Evolutionary conservation across 352 stramenopile genomes (phyloP), one percentile per base, ranked within the genome.

Genomic region (Globisporangium viniferum): DNA sequence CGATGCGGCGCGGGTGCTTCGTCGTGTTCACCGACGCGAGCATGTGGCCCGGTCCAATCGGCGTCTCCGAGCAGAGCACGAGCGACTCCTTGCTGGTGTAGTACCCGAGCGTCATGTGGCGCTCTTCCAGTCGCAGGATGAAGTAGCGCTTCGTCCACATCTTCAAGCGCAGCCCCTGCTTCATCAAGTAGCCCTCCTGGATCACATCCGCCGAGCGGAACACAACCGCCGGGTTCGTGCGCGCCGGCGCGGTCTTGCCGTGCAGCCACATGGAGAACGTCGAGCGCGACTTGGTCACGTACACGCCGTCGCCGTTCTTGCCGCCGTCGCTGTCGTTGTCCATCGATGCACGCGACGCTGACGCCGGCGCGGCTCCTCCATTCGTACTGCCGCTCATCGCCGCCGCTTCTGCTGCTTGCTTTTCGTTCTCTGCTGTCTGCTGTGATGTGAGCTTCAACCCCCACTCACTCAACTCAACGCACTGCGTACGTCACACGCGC

Each of bases 121-220:
- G 86, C 76, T 95, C 88, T 62, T 95, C 88, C 15, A 95, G 79
- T 0, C 88, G 84, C 57, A 95, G 62, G 55, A 95, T 95, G 55
- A 95, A 95, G 62, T 95, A 95, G 53, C 88, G 82, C n/a, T 81
- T 81, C 24, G 76, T 89, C 86, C 86, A 94, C 73, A 92, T 85
- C 67, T 90, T 91, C 35, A 95, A 68, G 8, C 88, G 86, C 29
- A 90, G 70, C 1, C 88, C 88, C 66, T 94, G 88, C 70, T 95
- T 95, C 31, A 95, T 69, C 56, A 95, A 59, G 75, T 95, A 94
- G 0, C 88, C 88, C 68, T 94, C 86, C 70, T 93, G 86, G 49
- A 95, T 92, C 46, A 95, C 86, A 67, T 95, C 88, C 4, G 86
- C 88, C 54, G 86, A 87, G 35, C 88, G 86, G 66, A 95, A 94